phyloP scores from a whole-genome alignment of 139 green algal genomes.

The Chlamydomonas sphaeroides region DNA sequence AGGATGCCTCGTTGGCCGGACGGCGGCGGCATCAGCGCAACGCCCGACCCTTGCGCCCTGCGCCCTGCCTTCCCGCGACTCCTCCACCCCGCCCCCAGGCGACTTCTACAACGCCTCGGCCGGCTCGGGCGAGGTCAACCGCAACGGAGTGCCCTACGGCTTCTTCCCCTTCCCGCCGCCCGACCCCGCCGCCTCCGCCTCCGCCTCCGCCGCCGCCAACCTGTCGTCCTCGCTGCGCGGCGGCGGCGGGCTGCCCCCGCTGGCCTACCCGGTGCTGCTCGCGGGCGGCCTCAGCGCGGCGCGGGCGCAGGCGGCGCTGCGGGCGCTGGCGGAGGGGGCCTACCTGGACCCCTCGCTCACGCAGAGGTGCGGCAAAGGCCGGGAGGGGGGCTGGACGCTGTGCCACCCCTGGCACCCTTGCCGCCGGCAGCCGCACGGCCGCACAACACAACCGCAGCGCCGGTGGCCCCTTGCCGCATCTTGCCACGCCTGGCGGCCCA shows the following conservation, averaged over 20 bases:
- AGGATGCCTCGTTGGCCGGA: too few species aligned
- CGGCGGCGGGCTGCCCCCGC: background rate
- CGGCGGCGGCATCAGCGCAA: too few species aligned
- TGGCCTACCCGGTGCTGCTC: constrained; percentile 24
- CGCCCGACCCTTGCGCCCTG: background rate
- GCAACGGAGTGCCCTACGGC: constrained; percentile 23
- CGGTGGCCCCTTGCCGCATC: too few species aligned
- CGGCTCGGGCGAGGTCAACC: background rate
- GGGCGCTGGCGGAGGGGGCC: constrained; percentile 1
- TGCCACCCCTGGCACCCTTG: too few species aligned
- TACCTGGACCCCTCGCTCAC: constrained; percentile 11
- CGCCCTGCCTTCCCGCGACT: background rate
- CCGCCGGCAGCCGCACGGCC: too few species aligned
- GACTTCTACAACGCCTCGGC: constrained; percentile 21
- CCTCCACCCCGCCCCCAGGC: background rate
- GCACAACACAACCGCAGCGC: too few species aligned
- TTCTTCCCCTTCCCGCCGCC: background rate
- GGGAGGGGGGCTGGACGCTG: too few species aligned
- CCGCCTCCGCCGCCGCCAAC: too few species aligned
- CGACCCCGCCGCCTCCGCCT: too few species aligned
- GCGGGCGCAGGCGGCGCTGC: background rate
- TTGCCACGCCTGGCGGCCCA: too few species aligned
- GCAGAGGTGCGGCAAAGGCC: constrained; percentile 7
- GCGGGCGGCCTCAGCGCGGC: background rate
- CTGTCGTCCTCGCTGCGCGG: background rate